phyloP scores from a whole-genome alignment of 495 filamentous ascomycete species.

The Astrothelium subdiscretum region DNA sequence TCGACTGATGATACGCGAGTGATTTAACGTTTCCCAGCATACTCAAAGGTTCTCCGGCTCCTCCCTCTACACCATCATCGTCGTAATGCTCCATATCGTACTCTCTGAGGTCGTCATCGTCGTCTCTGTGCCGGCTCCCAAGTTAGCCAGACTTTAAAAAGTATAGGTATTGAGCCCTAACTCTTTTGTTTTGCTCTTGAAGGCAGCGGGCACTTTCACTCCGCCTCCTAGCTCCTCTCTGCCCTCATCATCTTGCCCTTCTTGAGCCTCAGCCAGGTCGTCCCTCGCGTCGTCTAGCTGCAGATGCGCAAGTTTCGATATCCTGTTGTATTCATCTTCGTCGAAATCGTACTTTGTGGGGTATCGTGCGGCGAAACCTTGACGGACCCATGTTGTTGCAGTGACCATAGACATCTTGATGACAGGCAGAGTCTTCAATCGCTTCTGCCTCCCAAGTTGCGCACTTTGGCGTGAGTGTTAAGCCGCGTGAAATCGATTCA shows the following conservation, averaged over 20 bases:
- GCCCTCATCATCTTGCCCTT: conserved; percentile 26
- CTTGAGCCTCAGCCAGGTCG: conserved; percentile 60
- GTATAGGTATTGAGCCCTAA: neutral
- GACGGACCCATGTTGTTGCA: conserved; percentile 83
- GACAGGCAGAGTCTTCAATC: neutral
- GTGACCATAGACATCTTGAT: conserved; percentile 78
- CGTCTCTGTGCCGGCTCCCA: conserved; percentile 19
- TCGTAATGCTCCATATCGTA: conserved; percentile 95
- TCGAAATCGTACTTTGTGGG: conserved; percentile 84
- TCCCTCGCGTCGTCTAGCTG: conserved; percentile 88
- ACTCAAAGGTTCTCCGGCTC: conserved; percentile 56
- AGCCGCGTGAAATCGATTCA: neutral
- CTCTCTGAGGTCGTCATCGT: conserved; percentile 85
- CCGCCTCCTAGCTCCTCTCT: conserved; percentile 20
- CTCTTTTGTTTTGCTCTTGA: conserved; percentile 14
- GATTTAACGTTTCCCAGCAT: conserved; percentile 95
- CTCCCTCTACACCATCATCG: conserved; percentile 46
- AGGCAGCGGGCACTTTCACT: conserved; percentile 9
- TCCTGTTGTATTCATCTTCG: conserved; percentile 84
- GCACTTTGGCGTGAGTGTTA: neutral
- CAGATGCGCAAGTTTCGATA: conserved; percentile 76
- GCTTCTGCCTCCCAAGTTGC: neutral
- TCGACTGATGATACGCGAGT: conserved; percentile 82
- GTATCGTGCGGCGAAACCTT: conserved; percentile 84
- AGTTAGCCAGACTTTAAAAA: neutral